These are phyloP conservation scores for Monosporascus sp. DNA, from an alignment of 2,329 filamentous ascomycete species.

Conservation along the genomic window DNA sequence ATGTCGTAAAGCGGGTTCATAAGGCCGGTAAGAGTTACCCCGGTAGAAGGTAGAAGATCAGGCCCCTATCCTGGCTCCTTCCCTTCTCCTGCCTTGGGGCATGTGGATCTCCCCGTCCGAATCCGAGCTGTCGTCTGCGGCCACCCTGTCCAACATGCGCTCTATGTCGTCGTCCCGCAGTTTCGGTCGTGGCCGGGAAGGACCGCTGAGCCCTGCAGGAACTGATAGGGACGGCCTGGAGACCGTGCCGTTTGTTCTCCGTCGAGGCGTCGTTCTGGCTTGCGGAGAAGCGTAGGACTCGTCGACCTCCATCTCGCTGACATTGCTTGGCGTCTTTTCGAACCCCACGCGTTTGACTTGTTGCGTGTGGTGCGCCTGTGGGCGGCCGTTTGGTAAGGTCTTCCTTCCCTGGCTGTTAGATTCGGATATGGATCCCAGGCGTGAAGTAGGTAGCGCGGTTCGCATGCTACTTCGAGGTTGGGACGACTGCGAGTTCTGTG, in stretches of 20 bases:
- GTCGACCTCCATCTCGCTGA: slow-evolving; percentile 45
- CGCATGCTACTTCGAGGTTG: slow-evolving; percentile 25
- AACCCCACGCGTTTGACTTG: slow-evolving; percentile 41
- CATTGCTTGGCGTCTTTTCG: slow-evolving; percentile 37
- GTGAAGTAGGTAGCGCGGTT: slow-evolving; percentile 41
- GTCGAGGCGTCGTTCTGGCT: slow-evolving; percentile 35
- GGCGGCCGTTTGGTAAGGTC: slow-evolving; percentile 45
- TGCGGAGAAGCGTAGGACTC: slow-evolving; percentile 31
- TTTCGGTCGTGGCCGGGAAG: slow-evolving; percentile 33
- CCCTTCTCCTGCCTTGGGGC: slow-evolving; percentile 27
- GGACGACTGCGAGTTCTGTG: slow-evolving; percentile 31
- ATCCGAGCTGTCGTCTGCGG: slow-evolving; percentile 48
- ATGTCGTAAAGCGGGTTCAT: background rate
- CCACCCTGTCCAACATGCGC: slow-evolving; percentile 50
- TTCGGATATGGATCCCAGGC: slow-evolving; percentile 20
- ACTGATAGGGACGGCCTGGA: slow-evolving; percentile 36
- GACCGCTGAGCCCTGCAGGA: slow-evolving; percentile 41
- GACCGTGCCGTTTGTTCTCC: slow-evolving; percentile 36
- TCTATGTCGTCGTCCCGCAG: slow-evolving; percentile 54
- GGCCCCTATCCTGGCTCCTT: slow-evolving; percentile 20
- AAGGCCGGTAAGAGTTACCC: background rate
- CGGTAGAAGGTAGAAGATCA: slow-evolving; percentile 3
- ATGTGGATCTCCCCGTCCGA: slow-evolving; percentile 54
- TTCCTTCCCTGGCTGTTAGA: slow-evolving; percentile 38
- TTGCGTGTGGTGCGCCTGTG: slow-evolving; percentile 24